These are phyloP conservation scores for Ascoidea tarda DNA, from an alignment of 805 yeast genomes.

Conservation along the genomic window DNA sequence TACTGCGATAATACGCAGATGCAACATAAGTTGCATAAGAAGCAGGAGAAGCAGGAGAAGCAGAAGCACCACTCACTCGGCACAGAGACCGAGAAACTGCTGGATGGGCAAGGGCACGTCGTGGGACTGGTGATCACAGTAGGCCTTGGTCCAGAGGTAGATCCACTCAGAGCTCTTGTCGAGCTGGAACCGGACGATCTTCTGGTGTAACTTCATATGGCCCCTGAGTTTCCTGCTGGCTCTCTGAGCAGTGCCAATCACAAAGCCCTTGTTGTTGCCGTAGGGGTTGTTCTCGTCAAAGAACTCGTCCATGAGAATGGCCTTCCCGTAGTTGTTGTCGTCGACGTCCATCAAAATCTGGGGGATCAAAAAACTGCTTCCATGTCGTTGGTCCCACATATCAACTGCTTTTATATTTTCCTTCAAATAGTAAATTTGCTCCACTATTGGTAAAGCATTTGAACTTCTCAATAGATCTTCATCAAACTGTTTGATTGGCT, in stretches of 20 bases:
- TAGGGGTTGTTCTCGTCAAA: not conserved
- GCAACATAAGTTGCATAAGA: too few species aligned
- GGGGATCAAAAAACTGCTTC: not conserved
- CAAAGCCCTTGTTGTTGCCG: not conserved
- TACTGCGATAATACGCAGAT: too few species aligned
- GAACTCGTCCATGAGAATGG: not conserved
- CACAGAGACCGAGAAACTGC: not conserved
- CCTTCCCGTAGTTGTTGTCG: not conserved
- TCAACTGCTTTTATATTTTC: not conserved
- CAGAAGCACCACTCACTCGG: not conserved
- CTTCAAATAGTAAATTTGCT: not conserved
- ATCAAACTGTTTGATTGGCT: not conserved
- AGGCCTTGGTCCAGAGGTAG: not conserved
- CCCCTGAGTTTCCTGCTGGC: not conserved
- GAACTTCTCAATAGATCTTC: not conserved
- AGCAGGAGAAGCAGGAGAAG: too few species aligned
- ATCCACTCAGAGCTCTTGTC: not conserved
- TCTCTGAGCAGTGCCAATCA: not conserved
- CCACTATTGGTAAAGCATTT: not conserved
- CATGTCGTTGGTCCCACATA: not conserved
- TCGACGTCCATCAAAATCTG: not conserved
- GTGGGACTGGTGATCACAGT: not conserved
- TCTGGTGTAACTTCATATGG: not conserved
- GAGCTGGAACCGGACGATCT: not conserved
- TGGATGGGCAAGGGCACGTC: not conserved